Conservation (phyloP, 2,329 filamentous ascomycete genomes). For the Pyrenophora graminea region DNA sequence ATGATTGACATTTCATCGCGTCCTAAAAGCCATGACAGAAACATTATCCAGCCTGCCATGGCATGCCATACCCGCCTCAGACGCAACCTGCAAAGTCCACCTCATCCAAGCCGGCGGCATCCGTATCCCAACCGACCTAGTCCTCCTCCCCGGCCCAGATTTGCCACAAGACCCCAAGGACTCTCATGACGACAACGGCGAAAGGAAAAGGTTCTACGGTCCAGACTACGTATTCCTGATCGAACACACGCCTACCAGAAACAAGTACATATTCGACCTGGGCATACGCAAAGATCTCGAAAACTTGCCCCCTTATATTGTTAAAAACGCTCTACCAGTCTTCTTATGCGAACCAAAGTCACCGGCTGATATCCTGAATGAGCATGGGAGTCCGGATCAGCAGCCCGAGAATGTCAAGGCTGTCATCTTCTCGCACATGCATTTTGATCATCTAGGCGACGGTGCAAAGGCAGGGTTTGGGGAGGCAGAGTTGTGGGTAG, state of each 20-base stretch:
- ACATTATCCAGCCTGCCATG: conserved; percentile 20
- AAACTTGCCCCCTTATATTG: conserved; percentile 46
- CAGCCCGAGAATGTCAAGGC: conserved; percentile 48
- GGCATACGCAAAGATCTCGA: conserved; percentile 55
- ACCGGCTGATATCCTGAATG: conserved; percentile 33
- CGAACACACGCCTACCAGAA: conserved; percentile 33
- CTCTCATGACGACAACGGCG: conserved; percentile 39
- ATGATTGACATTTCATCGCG: neutral
- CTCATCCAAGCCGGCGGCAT: conserved; percentile 47
- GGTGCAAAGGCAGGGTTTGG: conserved; percentile 44
- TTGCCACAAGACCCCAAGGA: conserved; percentile 47
- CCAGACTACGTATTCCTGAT: conserved; percentile 42
- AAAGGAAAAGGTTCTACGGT: conserved; percentile 24
- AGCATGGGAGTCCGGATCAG: conserved; percentile 32
- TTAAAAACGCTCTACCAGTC: conserved; percentile 48
- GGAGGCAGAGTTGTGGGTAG: conserved; percentile 47
- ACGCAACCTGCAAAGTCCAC: conserved; percentile 35
- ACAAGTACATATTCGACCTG: conserved; percentile 58
- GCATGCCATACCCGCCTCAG: conserved; percentile 32
- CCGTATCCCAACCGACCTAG: conserved; percentile 52
- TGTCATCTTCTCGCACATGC: conserved; percentile 47
- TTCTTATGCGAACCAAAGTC: conserved; percentile 43
- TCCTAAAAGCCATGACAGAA: neutral
- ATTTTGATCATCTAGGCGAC: conserved; percentile 50
- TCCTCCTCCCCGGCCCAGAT: conserved; percentile 52